These are phyloP conservation scores for Amniculicola lignicola DNA, from an alignment of 495 filamentous ascomycete species.

Conservation along the genomic window DNA sequence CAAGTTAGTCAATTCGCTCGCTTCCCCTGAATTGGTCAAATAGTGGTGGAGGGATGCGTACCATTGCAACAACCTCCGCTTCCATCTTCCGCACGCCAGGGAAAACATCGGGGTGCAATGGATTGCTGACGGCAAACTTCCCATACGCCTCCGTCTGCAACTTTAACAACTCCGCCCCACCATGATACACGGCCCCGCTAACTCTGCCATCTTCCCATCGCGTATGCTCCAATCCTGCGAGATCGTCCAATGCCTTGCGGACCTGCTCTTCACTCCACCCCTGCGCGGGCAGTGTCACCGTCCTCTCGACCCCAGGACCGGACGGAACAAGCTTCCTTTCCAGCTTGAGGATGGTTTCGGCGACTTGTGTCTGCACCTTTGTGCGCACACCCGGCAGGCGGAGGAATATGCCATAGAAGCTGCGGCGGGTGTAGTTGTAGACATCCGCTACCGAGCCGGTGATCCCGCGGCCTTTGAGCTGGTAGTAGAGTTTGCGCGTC, in stretches of 20 bases:
- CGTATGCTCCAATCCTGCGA: slow-evolving; percentile 86
- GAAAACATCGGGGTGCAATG: slow-evolving; percentile 98
- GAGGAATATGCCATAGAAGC: slow-evolving; percentile 81
- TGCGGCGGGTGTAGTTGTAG: slow-evolving; percentile 65
- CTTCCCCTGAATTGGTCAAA: background rate
- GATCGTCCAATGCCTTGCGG: slow-evolving; percentile 70
- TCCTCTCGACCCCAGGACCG: slow-evolving; percentile 68
- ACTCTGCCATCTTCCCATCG: slow-evolving; percentile 95
- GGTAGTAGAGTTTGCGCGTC: slow-evolving; percentile 73
- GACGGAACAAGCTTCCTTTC: slow-evolving; percentile 75
- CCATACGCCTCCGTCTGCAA: slow-evolving; percentile 90
- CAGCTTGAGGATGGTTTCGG: slow-evolving; percentile 68
- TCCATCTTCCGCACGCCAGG: slow-evolving; percentile 99
- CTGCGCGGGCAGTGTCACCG: slow-evolving; percentile 76
- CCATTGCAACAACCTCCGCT: slow-evolving; percentile 96
- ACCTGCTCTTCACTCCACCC: slow-evolving; percentile 80
- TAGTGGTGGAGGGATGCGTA: slow-evolving; percentile 33
- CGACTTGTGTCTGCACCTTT: slow-evolving; percentile 77
- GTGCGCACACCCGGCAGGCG: slow-evolving; percentile 77
- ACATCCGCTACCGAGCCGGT: slow-evolving; percentile 72
- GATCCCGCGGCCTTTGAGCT: slow-evolving; percentile 83
- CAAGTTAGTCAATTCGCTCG: slow-evolving; percentile 6
- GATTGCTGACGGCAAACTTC: slow-evolving; percentile 93
- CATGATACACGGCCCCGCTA: slow-evolving; percentile 94
- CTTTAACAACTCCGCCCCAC: slow-evolving; percentile 76